Conservation (phyloP, 139 green algal species). For the Ettlia oleoabundans region DNA sequence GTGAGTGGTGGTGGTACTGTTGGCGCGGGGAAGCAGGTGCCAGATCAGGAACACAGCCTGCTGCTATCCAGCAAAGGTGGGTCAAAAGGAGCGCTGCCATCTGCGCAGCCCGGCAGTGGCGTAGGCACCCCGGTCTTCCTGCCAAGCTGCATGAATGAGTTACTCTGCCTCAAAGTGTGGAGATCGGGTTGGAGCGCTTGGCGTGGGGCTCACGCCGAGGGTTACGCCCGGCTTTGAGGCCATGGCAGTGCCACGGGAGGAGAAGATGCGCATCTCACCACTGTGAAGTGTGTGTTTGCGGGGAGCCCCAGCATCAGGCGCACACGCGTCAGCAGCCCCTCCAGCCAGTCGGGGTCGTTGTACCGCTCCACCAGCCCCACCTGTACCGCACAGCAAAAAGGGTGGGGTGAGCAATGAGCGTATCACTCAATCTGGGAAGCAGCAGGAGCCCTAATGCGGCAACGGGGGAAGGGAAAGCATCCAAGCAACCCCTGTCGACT, state of each 20-base stretch:
- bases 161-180: no score
- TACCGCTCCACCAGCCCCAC: constrained; percentile 48
- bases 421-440: no score
- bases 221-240: background rate
- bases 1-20: no score
- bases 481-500: background rate
- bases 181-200: no score
- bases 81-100: no score
- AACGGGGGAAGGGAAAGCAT: background rate
- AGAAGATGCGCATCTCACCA: constrained; percentile 3
- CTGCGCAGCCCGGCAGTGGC: no score
- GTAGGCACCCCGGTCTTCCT: no score
- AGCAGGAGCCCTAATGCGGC: background rate
- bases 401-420: no score
- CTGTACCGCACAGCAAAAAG: constrained; percentile 28
- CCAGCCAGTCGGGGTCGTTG: constrained; percentile 44
- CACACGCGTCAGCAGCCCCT: constrained; percentile 48
- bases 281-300: constrained; percentile 28
- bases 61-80: no score
- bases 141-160: no score
- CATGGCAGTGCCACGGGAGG: background rate
- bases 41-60: no score
- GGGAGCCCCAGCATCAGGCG: constrained; percentile 39
- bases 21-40: no score
- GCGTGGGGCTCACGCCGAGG: background rate